These are phyloP conservation scores for Leishmania mexicana DNA, from an alignment of 208 protist genomes.

Conservation along the genomic window DNA sequence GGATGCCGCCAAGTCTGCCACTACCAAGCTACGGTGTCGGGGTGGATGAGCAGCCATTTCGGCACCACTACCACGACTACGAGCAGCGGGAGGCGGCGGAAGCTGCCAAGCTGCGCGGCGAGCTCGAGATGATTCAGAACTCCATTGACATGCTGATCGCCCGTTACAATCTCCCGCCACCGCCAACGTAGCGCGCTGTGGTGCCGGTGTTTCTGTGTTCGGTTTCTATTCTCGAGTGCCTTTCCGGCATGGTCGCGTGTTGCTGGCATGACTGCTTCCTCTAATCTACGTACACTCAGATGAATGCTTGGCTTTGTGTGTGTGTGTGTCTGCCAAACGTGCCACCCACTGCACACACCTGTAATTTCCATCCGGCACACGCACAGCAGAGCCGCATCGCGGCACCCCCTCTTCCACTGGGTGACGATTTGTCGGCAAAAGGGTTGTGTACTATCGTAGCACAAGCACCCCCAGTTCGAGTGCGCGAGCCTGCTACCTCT, in stretches of 20 bases:
- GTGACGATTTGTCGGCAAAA: not conserved
- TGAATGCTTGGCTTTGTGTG: not conserved
- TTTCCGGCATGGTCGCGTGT: not conserved
- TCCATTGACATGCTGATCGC: slow-evolving; percentile 86
- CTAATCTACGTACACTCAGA: not conserved
- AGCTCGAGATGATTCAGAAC: slow-evolving; percentile 81
- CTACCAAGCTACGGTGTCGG: slow-evolving; percentile 13
- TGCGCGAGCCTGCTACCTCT: not conserved
- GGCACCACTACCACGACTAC: slow-evolving; percentile 34
- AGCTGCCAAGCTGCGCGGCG: slow-evolving; percentile 42
- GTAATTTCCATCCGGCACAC: not conserved
- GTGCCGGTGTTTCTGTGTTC: not conserved
- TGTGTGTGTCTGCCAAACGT: not conserved
- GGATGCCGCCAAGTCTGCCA: slow-evolving; percentile 1
- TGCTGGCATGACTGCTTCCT: slow-evolving; percentile 1
- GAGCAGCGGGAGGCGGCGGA: slow-evolving; percentile 27
- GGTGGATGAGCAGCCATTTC: slow-evolving; percentile 42
- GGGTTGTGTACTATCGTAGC: not conserved
- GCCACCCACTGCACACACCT: not conserved
- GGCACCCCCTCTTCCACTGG: not conserved
- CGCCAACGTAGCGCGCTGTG: slow-evolving; percentile 33
- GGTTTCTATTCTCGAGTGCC: not conserved
- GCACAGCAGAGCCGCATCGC: not conserved
- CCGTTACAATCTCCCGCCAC: slow-evolving; percentile 83
- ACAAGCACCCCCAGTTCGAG: not conserved